A percentile compares a stretch with the other conserved stretches of the same genome.
These are phyloP conservation scores for Beauveria medogensis DNA, from an alignment of 2,329 filamentous ascomycete species.

Conservation along the genomic window DNA sequence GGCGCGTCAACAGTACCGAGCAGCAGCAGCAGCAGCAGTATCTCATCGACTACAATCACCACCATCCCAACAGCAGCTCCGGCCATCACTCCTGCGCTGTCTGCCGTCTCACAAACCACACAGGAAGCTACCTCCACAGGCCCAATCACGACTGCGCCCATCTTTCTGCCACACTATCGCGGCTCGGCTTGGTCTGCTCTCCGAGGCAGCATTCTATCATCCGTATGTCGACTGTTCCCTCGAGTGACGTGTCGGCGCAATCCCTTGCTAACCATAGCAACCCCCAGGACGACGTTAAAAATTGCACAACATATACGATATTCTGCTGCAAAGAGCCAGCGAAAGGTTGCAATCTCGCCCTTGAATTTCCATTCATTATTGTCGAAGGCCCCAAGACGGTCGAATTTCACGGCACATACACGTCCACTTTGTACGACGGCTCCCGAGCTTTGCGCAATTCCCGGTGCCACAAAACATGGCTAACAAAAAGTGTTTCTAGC, in stretches of 20 bases:
- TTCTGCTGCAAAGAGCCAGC: constrained; percentile 37
- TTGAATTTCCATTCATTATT: constrained; percentile 39
- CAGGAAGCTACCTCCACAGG: constrained; percentile 14
- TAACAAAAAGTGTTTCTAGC: constrained; percentile 20
- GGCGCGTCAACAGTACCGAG: not conserved
- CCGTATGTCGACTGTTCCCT: constrained; percentile 23
- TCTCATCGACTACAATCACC: constrained; percentile 8
- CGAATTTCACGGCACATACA: constrained; percentile 33
- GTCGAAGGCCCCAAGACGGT: constrained; percentile 38
- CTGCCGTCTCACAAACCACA: not conserved
- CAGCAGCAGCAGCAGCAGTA: not conserved
- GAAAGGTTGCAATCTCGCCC: constrained; percentile 33
- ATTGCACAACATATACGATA: constrained; percentile 38
- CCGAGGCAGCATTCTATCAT: constrained; percentile 37
- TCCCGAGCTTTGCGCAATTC: not conserved
- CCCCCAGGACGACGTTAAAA: constrained; percentile 26
- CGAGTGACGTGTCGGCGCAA: not conserved
- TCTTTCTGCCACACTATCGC: constrained; percentile 37
- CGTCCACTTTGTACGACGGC: constrained; percentile 34
- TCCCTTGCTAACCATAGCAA: not conserved
- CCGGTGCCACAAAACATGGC: not conserved
- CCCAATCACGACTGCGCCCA: constrained; percentile 32
- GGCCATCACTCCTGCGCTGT: constrained; percentile 14
- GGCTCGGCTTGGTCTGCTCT: constrained; percentile 35
- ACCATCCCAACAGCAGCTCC: constrained; percentile 5